phyloP scores from a whole-genome alignment of 495 filamentous ascomycete species.

The Cairneyella variabilis region DNA sequence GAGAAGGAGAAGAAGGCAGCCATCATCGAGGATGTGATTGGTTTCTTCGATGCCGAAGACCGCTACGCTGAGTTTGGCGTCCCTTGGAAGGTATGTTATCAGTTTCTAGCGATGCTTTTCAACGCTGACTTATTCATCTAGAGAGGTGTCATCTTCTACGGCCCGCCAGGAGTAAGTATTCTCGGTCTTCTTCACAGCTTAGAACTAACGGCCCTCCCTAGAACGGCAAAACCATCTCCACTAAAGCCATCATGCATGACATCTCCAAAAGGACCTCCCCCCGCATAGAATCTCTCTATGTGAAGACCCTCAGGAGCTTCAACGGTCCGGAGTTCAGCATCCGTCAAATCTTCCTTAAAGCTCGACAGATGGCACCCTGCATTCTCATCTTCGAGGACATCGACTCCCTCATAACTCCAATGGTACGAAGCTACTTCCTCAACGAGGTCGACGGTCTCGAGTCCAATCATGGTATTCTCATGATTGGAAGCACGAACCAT shows the following conservation, averaged over 20 bases:
- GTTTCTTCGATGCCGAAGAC: conserved; percentile 53
- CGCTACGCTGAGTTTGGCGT: conserved; percentile 56
- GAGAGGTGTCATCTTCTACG: conserved; percentile 54
- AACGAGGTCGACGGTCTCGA: conserved; percentile 70
- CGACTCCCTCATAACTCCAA: conserved; percentile 53
- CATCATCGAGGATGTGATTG: conserved; percentile 53
- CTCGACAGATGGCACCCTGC: conserved; percentile 48
- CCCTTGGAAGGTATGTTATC: conserved; percentile 51
- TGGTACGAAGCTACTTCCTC: conserved; percentile 60
- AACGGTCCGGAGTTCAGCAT: conserved; percentile 43
- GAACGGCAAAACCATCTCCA: conserved; percentile 67
- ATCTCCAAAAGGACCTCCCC: conserved; percentile 36
- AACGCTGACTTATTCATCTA: conserved; percentile 26
- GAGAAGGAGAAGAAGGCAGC: conserved; percentile 56
- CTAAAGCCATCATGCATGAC: conserved; percentile 62
- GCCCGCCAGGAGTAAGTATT: conserved; percentile 43
- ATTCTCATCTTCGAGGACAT: conserved; percentile 62
- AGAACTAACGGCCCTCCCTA: not conserved
- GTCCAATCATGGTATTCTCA: conserved; percentile 63
- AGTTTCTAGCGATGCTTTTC: not conserved
- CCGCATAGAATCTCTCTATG: conserved; percentile 47
- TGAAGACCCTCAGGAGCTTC: conserved; percentile 43
- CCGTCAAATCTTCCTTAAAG: conserved; percentile 43
- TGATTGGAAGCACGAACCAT: conserved; percentile 62
- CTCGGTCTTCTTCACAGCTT: not conserved